Conservation (phyloP, 2,329 filamentous ascomycete genomes). For the Colletotrichum brevisporum region DNA sequence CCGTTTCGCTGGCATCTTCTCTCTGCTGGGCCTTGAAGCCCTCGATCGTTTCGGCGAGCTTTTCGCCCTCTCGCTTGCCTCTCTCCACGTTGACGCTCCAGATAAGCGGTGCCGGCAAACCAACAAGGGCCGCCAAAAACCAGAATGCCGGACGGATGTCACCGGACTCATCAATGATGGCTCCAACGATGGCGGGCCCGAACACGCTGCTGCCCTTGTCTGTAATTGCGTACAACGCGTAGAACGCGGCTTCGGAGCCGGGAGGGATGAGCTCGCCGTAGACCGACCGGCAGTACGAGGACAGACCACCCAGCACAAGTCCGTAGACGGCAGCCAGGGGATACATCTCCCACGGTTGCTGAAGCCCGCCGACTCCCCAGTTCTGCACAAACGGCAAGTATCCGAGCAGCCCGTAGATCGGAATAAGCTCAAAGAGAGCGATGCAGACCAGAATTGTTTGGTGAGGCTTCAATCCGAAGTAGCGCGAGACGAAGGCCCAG, state of each 20-base stretch:
- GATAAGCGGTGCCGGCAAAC: constrained; percentile 86
- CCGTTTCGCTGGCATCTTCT: constrained; percentile 42
- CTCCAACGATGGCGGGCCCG: constrained; percentile 92
- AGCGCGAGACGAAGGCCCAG: constrained; percentile 84
- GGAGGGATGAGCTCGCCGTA: constrained; percentile 95
- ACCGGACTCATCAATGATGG: constrained; percentile 87
- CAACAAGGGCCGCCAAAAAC: constrained; percentile 89
- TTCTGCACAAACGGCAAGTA: constrained; percentile 85
- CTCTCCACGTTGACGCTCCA: constrained; percentile 87
- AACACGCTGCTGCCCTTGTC: constrained; percentile 97
- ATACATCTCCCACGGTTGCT: constrained; percentile 98
- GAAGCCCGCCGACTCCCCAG: constrained; percentile 86
- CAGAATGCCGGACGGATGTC: constrained; percentile 90
- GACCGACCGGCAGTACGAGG: constrained; percentile 90
- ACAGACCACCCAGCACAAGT: constrained; percentile 92
- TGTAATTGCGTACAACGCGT: constrained; percentile 95
- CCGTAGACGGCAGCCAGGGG: constrained; percentile 92
- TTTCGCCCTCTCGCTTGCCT: constrained; percentile 77
- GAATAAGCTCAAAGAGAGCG: constrained; percentile 90
- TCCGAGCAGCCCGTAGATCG: constrained; percentile 89
- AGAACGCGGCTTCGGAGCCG: constrained; percentile 95
- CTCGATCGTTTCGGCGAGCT: constrained; percentile 73
- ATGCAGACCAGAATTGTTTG: constrained; percentile 96
- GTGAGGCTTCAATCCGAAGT: constrained; percentile 79
- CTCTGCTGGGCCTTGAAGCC: constrained; percentile 54